Percentiles rank a stretch among this genome's conserved stretches.
These are phyloP conservation scores for Nakazawaea anatomiae DNA, from an alignment of 805 yeast species.

Conservation along the genomic window DNA sequence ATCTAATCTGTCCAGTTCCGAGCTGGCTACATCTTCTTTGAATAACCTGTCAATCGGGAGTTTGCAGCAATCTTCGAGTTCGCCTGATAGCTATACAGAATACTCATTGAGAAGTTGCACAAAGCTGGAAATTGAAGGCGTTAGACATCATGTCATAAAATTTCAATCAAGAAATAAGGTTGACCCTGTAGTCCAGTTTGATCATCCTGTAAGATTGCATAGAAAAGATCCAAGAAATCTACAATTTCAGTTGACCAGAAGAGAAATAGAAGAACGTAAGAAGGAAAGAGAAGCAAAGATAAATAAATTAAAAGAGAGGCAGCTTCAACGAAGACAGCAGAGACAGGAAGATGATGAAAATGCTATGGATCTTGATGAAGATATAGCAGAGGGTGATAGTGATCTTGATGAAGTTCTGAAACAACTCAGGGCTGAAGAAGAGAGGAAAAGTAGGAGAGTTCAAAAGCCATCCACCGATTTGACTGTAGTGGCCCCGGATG, in stretches of 20 bases:
- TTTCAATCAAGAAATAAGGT: slow-evolving; percentile 71
- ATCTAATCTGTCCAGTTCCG: background rate
- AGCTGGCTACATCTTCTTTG: background rate
- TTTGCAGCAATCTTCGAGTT: background rate
- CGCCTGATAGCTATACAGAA: slow-evolving; percentile 19
- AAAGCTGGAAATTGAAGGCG: slow-evolving; percentile 61
- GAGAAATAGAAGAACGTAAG: slow-evolving; percentile 64
- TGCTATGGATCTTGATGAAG: slow-evolving; percentile 22
- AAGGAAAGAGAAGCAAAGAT: slow-evolving; percentile 37
- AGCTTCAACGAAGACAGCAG: slow-evolving; percentile 15
- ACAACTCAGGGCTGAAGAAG: slow-evolving; percentile 14
- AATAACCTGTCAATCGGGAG: background rate
- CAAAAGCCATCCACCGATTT: slow-evolving; percentile 33
- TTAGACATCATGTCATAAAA: slow-evolving; percentile 74
- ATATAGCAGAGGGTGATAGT: slow-evolving; percentile 22
- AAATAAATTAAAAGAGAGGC: slow-evolving; percentile 27
- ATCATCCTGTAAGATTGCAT: slow-evolving; percentile 80
- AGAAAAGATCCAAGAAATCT: slow-evolving; percentile 90
- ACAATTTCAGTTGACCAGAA: slow-evolving; percentile 77
- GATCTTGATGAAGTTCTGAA: slow-evolving; percentile 17
- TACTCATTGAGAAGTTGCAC: slow-evolving; percentile 70
- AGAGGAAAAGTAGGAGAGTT: slow-evolving; percentile 28
- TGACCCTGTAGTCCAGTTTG: slow-evolving; percentile 66
- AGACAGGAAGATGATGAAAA: slow-evolving; percentile 11
- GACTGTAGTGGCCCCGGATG: slow-evolving; percentile 87